Evolutionary conservation across 495 filamentous ascomycete species (phyloP).

Genomic region (Penicillium nucicola): DNA sequence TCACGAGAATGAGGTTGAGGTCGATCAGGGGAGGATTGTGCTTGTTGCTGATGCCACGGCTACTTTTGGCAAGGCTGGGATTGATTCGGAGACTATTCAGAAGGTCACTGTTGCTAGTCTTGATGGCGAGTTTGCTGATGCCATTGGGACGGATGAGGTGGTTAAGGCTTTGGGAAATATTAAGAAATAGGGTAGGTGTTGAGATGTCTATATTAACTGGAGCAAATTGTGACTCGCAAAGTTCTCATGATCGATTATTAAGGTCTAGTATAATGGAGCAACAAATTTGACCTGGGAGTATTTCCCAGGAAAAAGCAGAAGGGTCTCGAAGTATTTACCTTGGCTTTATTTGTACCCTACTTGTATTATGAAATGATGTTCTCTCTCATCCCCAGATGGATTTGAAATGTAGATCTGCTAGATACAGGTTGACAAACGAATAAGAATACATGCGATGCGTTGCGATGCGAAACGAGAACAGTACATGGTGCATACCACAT

Average conservation of each 20-base stretch:
- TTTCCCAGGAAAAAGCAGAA: too few species aligned
- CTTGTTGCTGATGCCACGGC: constrained; percentile 48
- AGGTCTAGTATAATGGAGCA: too few species aligned
- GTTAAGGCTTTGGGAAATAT: constrained; percentile 21
- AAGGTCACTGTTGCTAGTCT: constrained; percentile 45
- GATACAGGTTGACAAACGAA: too few species aligned
- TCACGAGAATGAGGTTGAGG: constrained; percentile 13
- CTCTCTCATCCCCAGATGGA: not conserved
- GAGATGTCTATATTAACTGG: not conserved
- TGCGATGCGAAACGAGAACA: not conserved
- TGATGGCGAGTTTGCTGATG: constrained; percentile 46
- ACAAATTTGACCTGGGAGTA: too few species aligned
- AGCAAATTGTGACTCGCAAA: too few species aligned
- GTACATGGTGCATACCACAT: not conserved
- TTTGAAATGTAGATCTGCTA: not conserved
- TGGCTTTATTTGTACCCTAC: not conserved
- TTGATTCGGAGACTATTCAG: constrained; percentile 48
- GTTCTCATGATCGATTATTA: too few species aligned
- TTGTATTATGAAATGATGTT: not conserved
- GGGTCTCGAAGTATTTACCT: not conserved
- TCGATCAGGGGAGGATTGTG: constrained; percentile 41
- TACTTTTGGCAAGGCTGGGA: constrained; percentile 40
- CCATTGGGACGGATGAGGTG: constrained; percentile 36
- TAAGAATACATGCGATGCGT: not conserved
- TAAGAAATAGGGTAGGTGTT: not conserved